Evolutionary conservation across 2,329 filamentous ascomycete species (phyloP), one percentile per base, ranked within the genome.

Genomic region (Diplocarpon mali): DNA sequence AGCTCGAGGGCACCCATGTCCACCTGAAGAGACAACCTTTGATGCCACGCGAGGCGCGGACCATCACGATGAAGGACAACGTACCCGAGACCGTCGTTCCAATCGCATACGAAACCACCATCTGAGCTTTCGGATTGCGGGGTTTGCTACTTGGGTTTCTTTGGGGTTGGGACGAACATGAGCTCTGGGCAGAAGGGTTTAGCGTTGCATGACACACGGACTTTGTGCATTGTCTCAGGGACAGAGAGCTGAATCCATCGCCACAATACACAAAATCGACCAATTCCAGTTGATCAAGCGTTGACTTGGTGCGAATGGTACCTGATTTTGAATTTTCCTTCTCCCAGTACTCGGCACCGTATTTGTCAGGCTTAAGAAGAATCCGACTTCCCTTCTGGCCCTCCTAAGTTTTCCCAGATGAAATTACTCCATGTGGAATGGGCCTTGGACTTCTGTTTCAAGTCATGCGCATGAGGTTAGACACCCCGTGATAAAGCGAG

Each of bases 31-130:
- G 92, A 70, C 82, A 83, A 68, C 82, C 92, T 57, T 72, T 70
- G 60, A 75, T 75, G 66, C 92, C 92, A 68, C 79, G 92, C 60
- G 81, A 83, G 57, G 81, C 85, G 57, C 77, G 79, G 68, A 88
- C 81, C 55, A 78, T 96, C 67, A 83, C 78, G 63, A 72, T 81
- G 62, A 80, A 80, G 72, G 83, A 87, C 67, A 85, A 86, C 75
- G 76, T 80, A 67, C 87, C 89, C 55, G 87, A 95, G 81, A 95
- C 85, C 61, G 80, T 96, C 64, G 80, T 81, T 53, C 88, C 90
- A 61, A 78, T 96, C 62, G 72, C 92, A 64, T 98, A 96, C 81
- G 92, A 96, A 79, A 98, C 92, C 63, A 90, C 86, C 66, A 96
- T 98, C 71, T 98, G 92, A 57, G 52, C 55, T 52, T 52, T 53